Conservation (phyloP, 164 flowering plant species). For the Taxillus chinensis region DNA sequence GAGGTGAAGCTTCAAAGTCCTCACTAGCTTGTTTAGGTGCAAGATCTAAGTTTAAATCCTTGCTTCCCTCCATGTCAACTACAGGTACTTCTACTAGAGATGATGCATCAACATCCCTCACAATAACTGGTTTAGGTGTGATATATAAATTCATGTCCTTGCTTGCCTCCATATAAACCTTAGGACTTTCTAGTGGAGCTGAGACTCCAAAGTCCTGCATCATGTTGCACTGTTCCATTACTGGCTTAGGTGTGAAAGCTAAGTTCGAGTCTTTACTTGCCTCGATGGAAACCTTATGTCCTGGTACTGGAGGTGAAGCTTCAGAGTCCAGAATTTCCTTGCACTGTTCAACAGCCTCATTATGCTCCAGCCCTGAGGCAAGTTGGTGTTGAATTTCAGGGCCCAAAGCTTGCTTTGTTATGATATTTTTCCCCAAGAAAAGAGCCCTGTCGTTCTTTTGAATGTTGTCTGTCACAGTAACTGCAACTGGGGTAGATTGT, state of each 20-base stretch:
- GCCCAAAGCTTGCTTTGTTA: constrained; percentile 4
- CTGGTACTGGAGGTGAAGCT: constrained; percentile 6
- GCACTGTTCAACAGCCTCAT: constrained; percentile 12
- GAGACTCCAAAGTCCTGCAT: constrained; percentile 16
- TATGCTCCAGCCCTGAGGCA: constrained; percentile 1
- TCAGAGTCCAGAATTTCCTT: constrained; percentile 15
- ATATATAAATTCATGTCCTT: constrained; percentile 11
- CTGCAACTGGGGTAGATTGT: constrained; percentile 9
- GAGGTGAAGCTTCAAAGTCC: constrained; percentile 1
- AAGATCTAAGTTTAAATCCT: constrained; percentile 4
- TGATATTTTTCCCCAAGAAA: neutral
- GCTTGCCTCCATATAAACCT: constrained; percentile 3
- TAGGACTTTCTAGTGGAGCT: constrained; percentile 3
- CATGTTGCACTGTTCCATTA: constrained; percentile 9
- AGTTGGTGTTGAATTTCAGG: constrained; percentile 5
- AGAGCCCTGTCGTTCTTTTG: constrained; percentile 7
- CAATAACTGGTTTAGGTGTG: constrained; percentile 2
- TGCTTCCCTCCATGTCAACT: neutral
- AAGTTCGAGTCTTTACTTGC: constrained; percentile 11
- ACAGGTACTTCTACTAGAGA: neutral
- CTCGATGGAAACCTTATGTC: constrained; percentile 3
- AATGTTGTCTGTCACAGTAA: constrained; percentile 4
- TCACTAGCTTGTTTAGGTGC: constrained; percentile 4
- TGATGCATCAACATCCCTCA: neutral
- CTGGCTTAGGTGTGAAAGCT: neutral